Percentiles rank a stretch among this genome's conserved stretches.
Conservation (phyloP, 2,329 filamentous ascomycete species). For the Colletotrichum aenigma region DNA sequence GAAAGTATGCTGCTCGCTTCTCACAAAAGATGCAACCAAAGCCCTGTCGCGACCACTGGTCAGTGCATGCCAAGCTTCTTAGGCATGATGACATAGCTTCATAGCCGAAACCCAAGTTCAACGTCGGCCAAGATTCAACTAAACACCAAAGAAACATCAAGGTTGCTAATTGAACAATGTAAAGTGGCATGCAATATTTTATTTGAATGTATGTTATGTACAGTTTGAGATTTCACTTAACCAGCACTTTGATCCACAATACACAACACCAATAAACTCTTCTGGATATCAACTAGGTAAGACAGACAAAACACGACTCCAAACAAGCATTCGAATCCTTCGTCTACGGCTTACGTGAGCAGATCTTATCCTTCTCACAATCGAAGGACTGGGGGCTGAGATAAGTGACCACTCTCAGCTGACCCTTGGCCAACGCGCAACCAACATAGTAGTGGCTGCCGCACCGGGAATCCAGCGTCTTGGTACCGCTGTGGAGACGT, state of each 20-base stretch:
- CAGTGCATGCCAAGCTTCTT: background rate
- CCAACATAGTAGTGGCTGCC: slow-evolving; percentile 17
- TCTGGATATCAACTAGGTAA: background rate
- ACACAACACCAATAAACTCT: background rate
- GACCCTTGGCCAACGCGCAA: slow-evolving; percentile 10
- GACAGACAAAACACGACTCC: background rate
- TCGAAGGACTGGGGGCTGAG: slow-evolving; percentile 15
- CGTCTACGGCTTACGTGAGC: background rate
- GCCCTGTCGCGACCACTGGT: background rate
- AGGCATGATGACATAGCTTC: background rate
- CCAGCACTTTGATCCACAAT: background rate
- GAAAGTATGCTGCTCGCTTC: background rate
- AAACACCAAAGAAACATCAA: background rate
- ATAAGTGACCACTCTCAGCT: slow-evolving; percentile 15
- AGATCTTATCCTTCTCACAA: slow-evolving; percentile 9
- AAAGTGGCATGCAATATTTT: background rate
- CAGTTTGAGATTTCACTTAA: background rate
- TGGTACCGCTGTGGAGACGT: background rate
- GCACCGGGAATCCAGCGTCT: slow-evolving; percentile 10
- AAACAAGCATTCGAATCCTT: background rate
- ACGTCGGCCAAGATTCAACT: background rate
- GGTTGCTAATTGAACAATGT: background rate
- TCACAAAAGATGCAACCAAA: background rate
- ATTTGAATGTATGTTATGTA: background rate
- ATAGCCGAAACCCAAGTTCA: background rate